A percentile compares a stretch with the other conserved stretches of the same genome.
Evolutionary conservation across 179 eudicot species (phyloP).

Genomic region (Gypsophila paniculata): DNA sequence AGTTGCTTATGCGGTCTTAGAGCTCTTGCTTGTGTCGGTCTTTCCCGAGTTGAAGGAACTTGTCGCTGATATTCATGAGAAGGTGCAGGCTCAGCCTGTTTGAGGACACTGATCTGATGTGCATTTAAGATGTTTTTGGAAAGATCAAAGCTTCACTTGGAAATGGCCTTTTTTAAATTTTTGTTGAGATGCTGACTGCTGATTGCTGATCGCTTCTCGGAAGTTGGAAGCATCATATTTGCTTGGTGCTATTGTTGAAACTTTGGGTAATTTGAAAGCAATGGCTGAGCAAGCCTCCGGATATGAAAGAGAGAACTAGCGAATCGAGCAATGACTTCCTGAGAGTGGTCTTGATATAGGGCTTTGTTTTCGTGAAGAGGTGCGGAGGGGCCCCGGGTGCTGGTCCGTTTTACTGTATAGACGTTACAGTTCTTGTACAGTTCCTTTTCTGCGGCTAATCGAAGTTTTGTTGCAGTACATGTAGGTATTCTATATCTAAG

Average conservation of each 20-base stretch:
- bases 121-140: slow-evolving; percentile 12
- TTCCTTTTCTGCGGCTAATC: slow-evolving; percentile 16
- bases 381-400: not conserved
- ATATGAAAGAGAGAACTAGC: not conserved
- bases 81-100: slow-evolving; percentile 34
- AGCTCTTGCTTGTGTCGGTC: slow-evolving; percentile 64
- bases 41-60: slow-evolving; percentile 86
- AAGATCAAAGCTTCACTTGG: slow-evolving; percentile 9
- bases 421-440: slow-evolving; percentile 29
- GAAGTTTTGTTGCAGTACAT: slow-evolving; percentile 4
- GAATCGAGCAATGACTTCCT: not conserved
- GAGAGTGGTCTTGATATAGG: not conserved
- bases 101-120: not conserved
- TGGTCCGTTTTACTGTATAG: slow-evolving; percentile 12
- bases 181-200: not conserved
- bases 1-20: slow-evolving; percentile 68
- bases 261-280: slow-evolving; percentile 1
- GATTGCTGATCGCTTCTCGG: not conserved
- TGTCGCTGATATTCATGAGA: slow-evolving; percentile 59
- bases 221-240: not conserved
- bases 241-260: not conserved
- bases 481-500: slow-evolving; percentile 9
- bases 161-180: not conserved
- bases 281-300: not conserved
- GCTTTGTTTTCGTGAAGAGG: not conserved